Percentiles rank a stretch among this genome's conserved stretches.
These are phyloP conservation scores for Pterulicium gracile DNA, from an alignment of 1,284 basidiomycete species.

Conservation along the genomic window DNA sequence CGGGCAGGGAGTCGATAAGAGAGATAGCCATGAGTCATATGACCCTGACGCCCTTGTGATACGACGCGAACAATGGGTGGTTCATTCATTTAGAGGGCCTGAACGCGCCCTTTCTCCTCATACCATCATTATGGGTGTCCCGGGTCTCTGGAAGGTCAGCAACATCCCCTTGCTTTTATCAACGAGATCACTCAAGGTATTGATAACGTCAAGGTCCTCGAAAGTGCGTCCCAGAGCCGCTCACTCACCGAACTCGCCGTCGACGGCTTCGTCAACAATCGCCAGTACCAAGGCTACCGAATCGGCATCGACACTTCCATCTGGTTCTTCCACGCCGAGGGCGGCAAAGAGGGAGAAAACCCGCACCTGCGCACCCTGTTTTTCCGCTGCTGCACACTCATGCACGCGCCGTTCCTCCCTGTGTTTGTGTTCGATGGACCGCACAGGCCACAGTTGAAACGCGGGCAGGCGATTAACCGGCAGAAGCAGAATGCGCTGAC, in stretches of 20 bases:
- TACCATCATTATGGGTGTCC: slow-evolving; percentile 12
- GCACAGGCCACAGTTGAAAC: slow-evolving; percentile 72
- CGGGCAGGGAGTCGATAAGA: slow-evolving; percentile 40
- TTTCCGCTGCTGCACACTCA: slow-evolving; percentile 65
- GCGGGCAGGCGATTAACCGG: slow-evolving; percentile 58
- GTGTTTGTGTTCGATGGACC: slow-evolving; percentile 95
- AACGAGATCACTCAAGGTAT: too few relatives aligned
- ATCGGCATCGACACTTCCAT: slow-evolving; percentile 75
- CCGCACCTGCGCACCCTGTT: slow-evolving; percentile 68
- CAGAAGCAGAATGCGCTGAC: slow-evolving; percentile 54
- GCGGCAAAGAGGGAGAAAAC: slow-evolving; percentile 69
- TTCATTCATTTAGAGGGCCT: background rate
- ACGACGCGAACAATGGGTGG: background rate
- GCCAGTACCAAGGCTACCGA: slow-evolving; percentile 50
- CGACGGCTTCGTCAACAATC: slow-evolving; percentile 59
- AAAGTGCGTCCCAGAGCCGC: slow-evolving; percentile 47
- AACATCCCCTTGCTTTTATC: too few relatives aligned
- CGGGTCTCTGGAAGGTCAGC: slow-evolving; percentile 22
- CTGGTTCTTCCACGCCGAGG: slow-evolving; percentile 73
- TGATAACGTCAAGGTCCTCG: slow-evolving; percentile 60
- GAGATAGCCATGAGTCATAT: slow-evolving; percentile 14
- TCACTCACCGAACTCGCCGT: slow-evolving; percentile 63
- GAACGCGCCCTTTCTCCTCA: background rate
- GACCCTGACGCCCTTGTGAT: too few relatives aligned
- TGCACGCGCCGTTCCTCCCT: slow-evolving; percentile 72